Percentiles rank a stretch among this genome's conserved stretches.
Conservation (phyloP, 2,329 filamentous ascomycete species). For the Escovopsis sp. region DNA sequence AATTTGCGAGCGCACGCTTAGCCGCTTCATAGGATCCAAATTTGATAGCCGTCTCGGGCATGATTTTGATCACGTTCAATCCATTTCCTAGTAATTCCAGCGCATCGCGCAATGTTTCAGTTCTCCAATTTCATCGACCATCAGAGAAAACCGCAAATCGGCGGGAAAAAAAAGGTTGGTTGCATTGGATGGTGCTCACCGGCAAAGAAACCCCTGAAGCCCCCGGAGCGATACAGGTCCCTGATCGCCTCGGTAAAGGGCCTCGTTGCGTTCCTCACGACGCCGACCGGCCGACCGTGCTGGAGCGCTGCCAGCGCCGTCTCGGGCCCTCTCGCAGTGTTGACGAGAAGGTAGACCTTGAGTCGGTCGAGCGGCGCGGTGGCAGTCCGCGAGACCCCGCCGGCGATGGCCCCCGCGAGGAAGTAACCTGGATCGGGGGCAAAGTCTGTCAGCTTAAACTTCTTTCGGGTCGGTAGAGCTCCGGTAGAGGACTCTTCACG, state of each 20-base stretch:
- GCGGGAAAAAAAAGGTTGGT: neutral
- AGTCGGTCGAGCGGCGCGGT: conserved; percentile 93
- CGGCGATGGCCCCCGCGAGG: conserved; percentile 84
- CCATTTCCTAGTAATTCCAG: conserved; percentile 56
- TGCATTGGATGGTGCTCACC: conserved; percentile 39
- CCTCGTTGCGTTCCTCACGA: conserved; percentile 48
- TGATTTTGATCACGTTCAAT: conserved; percentile 91
- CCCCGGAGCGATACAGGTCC: conserved; percentile 74
- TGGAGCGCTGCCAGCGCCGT: conserved; percentile 52
- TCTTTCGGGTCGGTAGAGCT: conserved; percentile 22
- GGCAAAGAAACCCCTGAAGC: conserved; percentile 79
- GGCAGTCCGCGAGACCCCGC: conserved; percentile 85
- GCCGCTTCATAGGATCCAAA: conserved; percentile 96
- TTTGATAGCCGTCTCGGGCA: conserved; percentile 97
- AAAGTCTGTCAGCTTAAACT: conserved; percentile 47
- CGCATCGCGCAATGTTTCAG: neutral
- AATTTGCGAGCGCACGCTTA: conserved; percentile 68
- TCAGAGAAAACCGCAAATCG: neutral
- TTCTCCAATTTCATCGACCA: neutral
- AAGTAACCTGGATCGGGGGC: conserved; percentile 93
- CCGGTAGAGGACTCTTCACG: conserved; percentile 19
- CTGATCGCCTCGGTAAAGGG: conserved; percentile 60
- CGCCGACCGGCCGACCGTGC: conserved; percentile 50
- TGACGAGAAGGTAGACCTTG: conserved; percentile 94
- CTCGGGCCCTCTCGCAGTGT: conserved; percentile 42